These are phyloP conservation scores for Mortierella hygrophila DNA, from an alignment of 192 early-diverging fungal genomes.

Conservation along the genomic window DNA sequence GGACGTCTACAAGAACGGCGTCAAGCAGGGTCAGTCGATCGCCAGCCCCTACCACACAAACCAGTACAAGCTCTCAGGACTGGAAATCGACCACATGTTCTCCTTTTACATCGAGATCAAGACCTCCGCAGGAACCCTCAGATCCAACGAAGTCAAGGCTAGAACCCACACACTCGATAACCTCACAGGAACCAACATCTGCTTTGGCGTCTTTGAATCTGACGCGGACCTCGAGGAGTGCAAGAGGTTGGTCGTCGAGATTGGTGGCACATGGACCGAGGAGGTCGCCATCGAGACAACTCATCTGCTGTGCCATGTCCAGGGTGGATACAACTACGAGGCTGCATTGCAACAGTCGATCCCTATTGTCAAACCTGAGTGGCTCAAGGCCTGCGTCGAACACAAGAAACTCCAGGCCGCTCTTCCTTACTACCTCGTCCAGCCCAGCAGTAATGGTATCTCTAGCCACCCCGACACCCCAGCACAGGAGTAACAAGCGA, in stretches of 20 bases:
- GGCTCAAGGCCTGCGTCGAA: conserved; percentile 92
- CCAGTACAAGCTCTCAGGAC: conserved; percentile 85
- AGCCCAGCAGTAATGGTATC: conserved; percentile 49
- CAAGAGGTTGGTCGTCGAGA: conserved; percentile 80
- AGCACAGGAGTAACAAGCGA: conserved; percentile 9
- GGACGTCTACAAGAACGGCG: conserved; percentile 92
- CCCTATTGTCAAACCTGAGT: conserved; percentile 96
- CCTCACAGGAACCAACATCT: conserved; percentile 95
- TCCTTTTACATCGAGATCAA: conserved; percentile 90
- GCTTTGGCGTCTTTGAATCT: conserved; percentile 92
- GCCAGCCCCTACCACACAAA: conserved; percentile 58
- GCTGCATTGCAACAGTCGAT: conserved; percentile 90
- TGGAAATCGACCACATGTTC: conserved; percentile 93
- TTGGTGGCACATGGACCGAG: conserved; percentile 92
- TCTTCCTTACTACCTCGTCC: conserved; percentile 68
- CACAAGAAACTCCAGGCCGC: conserved; percentile 90
- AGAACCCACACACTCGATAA: conserved; percentile 96
- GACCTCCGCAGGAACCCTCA: conserved; percentile 90
- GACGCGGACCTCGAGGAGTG: conserved; percentile 71
- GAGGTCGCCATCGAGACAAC: conserved; percentile 90
- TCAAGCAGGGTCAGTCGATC: conserved; percentile 77
- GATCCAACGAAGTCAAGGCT: conserved; percentile 80
- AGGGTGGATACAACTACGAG: conserved; percentile 89
- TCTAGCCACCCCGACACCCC: conserved; percentile 37
- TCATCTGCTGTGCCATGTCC: conserved; percentile 89